Evolutionary conservation across 805 yeast genomes (phyloP).

Genomic region (Torulaspora indica): DNA sequence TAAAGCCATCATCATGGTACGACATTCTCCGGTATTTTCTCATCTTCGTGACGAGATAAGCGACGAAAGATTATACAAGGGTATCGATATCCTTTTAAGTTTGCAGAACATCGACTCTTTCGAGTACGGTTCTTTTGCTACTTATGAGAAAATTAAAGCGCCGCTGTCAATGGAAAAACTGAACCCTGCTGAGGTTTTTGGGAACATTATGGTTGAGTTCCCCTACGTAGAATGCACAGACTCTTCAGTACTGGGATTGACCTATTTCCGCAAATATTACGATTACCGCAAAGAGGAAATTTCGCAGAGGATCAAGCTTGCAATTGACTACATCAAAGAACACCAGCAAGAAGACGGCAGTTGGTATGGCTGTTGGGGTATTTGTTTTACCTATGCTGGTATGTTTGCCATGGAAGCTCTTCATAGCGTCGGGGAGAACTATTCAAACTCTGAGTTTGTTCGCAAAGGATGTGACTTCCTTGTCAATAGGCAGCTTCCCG

Average conservation of each 20-base stretch:
- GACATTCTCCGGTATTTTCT: constrained; percentile 51
- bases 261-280: constrained; percentile 64
- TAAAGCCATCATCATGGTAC: constrained; percentile 90
- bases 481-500: constrained; percentile 64
- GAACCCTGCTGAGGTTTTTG: constrained; percentile 97
- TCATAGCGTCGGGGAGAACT: constrained; percentile 58
- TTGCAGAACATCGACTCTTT: constrained; percentile 76
- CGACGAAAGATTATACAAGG: constrained; percentile 52
- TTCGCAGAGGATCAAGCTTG: constrained; percentile 62
- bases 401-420: constrained; percentile 98
- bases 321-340: constrained; percentile 62
- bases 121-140: constrained; percentile 87
- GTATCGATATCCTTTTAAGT: constrained; percentile 68
- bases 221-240: constrained; percentile 99
- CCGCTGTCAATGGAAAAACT: constrained; percentile 68
- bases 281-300: constrained; percentile 66
- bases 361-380: constrained; percentile 99
- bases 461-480: constrained; percentile 80
- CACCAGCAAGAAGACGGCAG: constrained; percentile 80
- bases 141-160: constrained; percentile 84
- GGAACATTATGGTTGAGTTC: constrained; percentile 96
- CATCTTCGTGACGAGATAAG: constrained; percentile 50
- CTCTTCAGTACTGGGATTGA: constrained; percentile 84
- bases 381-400: constrained; percentile 90
- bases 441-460: constrained; percentile 58